Evolutionary conservation across 495 filamentous ascomycete species (phyloP).

Genomic region (Talaromyces trachyspermus): DNA sequence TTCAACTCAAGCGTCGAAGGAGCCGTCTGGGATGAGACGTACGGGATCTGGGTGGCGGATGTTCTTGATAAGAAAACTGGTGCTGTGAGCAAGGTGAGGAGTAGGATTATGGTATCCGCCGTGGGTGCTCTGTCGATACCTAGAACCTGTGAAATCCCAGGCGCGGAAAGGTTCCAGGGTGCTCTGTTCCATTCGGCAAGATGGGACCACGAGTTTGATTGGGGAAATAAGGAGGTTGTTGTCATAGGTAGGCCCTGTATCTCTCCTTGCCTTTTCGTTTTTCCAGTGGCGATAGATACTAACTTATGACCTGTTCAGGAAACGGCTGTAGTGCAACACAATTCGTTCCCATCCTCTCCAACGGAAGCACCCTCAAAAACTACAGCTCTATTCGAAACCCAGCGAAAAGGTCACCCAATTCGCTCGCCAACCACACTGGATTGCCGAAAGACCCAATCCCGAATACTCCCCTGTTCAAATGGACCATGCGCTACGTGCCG

Average conservation of each 20-base stretch:
- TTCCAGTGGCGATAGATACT: too few relatives aligned
- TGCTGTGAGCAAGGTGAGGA: conserved; percentile 16
- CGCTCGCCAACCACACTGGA: conserved; percentile 46
- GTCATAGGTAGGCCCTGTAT: conserved; percentile 38
- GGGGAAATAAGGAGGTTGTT: conserved; percentile 45
- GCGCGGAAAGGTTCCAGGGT: conserved; percentile 40
- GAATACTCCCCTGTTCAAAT: conserved; percentile 18
- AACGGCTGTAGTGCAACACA: conserved; percentile 39
- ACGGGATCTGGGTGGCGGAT: conserved; percentile 36
- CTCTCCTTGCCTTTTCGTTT: background rate
- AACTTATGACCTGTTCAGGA: conserved; percentile 6
- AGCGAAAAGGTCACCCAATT: conserved; percentile 39
- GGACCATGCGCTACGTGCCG: conserved; percentile 17
- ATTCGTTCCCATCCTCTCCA: conserved; percentile 28
- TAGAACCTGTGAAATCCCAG: conserved; percentile 38
- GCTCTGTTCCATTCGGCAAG: conserved; percentile 50
- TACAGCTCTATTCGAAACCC: conserved; percentile 1
- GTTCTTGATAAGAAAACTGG: conserved; percentile 27
- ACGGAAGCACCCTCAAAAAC: conserved; percentile 13
- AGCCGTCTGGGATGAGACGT: conserved; percentile 31
- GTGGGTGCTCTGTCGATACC: conserved; percentile 40
- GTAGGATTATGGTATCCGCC: conserved; percentile 38
- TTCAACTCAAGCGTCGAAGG: conserved; percentile 34
- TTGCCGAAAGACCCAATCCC: conserved; percentile 27
- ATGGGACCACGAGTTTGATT: conserved; percentile 51